Conservation (phyloP, 139 green algal species). For the Chlamydomonas incerta region DNA sequence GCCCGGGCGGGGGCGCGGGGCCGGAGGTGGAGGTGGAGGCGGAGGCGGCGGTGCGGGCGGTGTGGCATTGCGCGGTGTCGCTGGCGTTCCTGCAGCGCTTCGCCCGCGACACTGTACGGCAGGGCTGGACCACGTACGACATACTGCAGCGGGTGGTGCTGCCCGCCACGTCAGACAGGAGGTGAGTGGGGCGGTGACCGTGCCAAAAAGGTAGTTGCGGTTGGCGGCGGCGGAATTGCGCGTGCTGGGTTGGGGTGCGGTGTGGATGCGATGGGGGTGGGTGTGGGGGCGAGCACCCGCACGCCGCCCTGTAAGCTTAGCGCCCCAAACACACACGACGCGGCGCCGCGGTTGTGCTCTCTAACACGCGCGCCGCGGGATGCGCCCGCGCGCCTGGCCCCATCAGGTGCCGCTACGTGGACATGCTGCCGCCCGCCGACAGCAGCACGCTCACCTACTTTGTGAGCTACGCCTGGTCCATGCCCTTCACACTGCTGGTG, state of each 20-base stretch:
- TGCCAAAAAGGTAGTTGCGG: no score
- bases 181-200: background rate
- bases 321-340: no score
- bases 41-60: background rate
- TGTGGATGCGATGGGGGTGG: no score
- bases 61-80: slow-evolving; percentile 34
- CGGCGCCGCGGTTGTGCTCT: no score
- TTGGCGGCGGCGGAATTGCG: no score
- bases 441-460: slow-evolving; percentile 22
- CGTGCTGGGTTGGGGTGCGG: no score
- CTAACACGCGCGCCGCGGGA: no score
- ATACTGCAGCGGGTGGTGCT: slow-evolving; percentile 24
- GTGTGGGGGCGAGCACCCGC: no score
- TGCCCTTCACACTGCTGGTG: slow-evolving; percentile 22
- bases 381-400: background rate
- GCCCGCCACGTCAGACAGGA: background rate
- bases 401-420: slow-evolving; percentile 36
- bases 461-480: slow-evolving; percentile 34
- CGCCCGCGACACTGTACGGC: background rate
- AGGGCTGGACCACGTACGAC: slow-evolving; percentile 30
- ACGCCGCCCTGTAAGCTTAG: no score
- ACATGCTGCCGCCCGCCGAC: background rate
- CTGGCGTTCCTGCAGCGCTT: slow-evolving; percentile 30
- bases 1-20: background rate
- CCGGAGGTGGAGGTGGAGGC: background rate